Percentiles rank a stretch among this genome's conserved stretches.
phyloP scores from a whole-genome alignment of 129 eudicot species.

The Glebionis coronaria region DNA sequence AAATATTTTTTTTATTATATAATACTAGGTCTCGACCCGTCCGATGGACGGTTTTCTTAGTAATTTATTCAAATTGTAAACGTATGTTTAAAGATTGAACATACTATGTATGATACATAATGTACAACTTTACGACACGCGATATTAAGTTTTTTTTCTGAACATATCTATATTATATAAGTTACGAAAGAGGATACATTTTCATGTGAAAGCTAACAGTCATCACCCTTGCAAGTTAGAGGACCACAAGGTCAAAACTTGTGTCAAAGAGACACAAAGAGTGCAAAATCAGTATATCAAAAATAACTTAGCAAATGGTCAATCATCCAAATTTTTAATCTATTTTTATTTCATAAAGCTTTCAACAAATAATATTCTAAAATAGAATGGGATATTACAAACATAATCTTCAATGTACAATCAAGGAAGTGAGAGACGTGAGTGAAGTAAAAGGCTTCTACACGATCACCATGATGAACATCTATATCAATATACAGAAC shows the following conservation, averaged over 20 bases:
- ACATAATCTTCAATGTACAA: neutral
- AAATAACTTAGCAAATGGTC: neutral
- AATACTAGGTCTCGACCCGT: too few relatives aligned
- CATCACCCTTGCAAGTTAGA: slow-evolving; percentile 73
- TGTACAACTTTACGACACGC: too few relatives aligned
- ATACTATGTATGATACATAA: too few relatives aligned
- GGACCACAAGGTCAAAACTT: slow-evolving; percentile 9
- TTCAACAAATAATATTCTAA: neutral
- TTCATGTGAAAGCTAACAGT: slow-evolving; percentile 99
- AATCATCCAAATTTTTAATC: slow-evolving; percentile 4
- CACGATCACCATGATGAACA: slow-evolving; percentile 99
- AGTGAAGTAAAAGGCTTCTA: slow-evolving; percentile 94
- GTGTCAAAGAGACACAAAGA: slow-evolving; percentile 16
- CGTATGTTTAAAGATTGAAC: too few relatives aligned
- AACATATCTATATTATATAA: too few relatives aligned
- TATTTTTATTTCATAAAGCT: neutral
- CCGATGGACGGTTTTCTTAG: too few relatives aligned
- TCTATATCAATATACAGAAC: slow-evolving; percentile 96
- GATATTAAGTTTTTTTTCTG: too few relatives aligned
- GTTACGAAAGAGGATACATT: too few relatives aligned
- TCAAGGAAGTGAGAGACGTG: neutral
- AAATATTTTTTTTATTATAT: too few relatives aligned
- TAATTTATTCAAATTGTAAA: too few relatives aligned
- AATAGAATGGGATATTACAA: neutral
- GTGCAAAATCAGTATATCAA: neutral